Conservation (phyloP, 2,329 filamentous ascomycete genomes). For the Aspergillus bombycis region DNA sequence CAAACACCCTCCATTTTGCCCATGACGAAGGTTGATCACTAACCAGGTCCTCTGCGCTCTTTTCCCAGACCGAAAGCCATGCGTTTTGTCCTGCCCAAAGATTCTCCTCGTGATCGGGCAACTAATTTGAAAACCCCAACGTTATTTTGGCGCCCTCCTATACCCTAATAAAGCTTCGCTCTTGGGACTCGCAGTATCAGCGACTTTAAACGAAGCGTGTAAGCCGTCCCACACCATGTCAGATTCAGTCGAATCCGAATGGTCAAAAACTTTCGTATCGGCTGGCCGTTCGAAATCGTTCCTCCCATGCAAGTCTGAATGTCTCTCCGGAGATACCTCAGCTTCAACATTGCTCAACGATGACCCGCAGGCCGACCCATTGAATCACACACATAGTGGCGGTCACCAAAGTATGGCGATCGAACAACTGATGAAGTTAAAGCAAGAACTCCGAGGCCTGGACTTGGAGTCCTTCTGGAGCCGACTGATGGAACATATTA, state of each 20-base stretch:
- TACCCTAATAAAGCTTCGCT: conserved; percentile 19
- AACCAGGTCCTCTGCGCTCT: background rate
- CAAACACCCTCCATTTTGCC: background rate
- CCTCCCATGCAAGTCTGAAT: conserved; percentile 36
- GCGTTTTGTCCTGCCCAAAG: conserved; percentile 25
- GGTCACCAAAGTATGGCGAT: conserved; percentile 62
- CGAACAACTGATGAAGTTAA: conserved; percentile 63
- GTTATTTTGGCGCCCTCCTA: conserved; percentile 27
- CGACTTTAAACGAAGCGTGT: conserved; percentile 5
- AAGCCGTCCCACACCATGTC: conserved; percentile 29
- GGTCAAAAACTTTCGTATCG: conserved; percentile 30
- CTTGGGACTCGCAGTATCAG: background rate
- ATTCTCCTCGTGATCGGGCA: conserved; percentile 22
- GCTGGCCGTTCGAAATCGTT: conserved; percentile 29
- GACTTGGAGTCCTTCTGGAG: conserved; percentile 66
- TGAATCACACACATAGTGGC: conserved; percentile 39
- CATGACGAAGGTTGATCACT: conserved; percentile 5
- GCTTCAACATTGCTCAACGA: conserved; percentile 26
- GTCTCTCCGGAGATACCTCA: conserved; percentile 27
- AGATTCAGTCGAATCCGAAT: conserved; percentile 37
- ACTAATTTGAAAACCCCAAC: conserved; percentile 22
- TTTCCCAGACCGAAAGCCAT: conserved; percentile 26
- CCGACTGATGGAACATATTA: conserved; percentile 65
- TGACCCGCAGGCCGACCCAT: conserved; percentile 27
- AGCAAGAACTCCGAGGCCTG: conserved; percentile 56